Conservation (phyloP, 2,329 filamentous ascomycete genomes). For the Fusarium decemcellulare region DNA sequence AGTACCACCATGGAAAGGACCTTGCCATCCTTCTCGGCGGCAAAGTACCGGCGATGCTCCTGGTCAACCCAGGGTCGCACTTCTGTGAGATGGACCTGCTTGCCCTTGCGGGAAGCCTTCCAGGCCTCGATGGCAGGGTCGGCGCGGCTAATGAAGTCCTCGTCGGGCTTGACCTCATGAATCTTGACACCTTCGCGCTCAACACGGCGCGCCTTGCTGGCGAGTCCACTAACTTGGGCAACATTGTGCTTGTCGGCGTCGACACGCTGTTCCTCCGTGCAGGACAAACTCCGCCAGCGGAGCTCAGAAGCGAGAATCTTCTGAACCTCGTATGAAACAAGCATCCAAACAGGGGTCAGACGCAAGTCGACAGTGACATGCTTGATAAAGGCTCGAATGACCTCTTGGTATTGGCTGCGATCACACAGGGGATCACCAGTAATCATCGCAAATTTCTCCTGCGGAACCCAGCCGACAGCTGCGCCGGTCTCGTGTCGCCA, state of each 20-base stretch:
- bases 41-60: slow-evolving; percentile 88
- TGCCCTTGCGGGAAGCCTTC: slow-evolving; percentile 84
- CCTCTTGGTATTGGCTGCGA: slow-evolving; percentile 78
- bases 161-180: slow-evolving; percentile 77
- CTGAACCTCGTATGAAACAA: slow-evolving; percentile 85
- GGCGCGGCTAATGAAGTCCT: slow-evolving; percentile 77
- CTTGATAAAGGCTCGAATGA: slow-evolving; percentile 81
- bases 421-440: slow-evolving; percentile 92
- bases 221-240: slow-evolving; percentile 59
- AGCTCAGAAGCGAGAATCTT: slow-evolving; percentile 84
- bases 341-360: slow-evolving; percentile 89
- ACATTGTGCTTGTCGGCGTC: slow-evolving; percentile 79
- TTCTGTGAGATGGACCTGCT: slow-evolving; percentile 90
- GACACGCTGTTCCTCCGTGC: slow-evolving; percentile 90
- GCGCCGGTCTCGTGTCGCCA: slow-evolving; percentile 91
- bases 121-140: slow-evolving; percentile 84
- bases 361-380: slow-evolving; percentile 78
- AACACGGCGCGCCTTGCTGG: slow-evolving; percentile 83
- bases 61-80: slow-evolving; percentile 90
- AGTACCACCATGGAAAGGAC: slow-evolving; percentile 86
- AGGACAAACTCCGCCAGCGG: slow-evolving; percentile 90
- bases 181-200: slow-evolving; percentile 89
- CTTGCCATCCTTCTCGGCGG: slow-evolving; percentile 80
- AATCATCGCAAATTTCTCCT: slow-evolving; percentile 84
- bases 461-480: slow-evolving; percentile 85